phyloP scores from a whole-genome alignment of 495 filamentous ascomycete genomes.

The Aspergillus kassunensis region DNA sequence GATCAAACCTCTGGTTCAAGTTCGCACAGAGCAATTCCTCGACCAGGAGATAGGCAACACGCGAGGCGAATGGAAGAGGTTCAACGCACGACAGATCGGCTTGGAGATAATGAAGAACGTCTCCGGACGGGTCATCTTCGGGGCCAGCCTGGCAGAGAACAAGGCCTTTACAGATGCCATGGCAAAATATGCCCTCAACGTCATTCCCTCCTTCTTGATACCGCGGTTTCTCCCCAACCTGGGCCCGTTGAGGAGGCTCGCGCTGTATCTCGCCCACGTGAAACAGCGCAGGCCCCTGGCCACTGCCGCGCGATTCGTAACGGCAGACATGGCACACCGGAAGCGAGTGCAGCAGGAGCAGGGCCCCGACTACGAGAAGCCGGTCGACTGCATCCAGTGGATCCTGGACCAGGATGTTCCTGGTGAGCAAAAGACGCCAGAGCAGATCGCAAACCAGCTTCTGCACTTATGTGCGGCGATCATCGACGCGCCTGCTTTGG shows the following conservation, averaged over 20 bases:
- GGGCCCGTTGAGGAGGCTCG: neutral
- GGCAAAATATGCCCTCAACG: neutral
- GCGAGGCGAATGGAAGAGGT: neutral
- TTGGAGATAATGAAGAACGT: neutral
- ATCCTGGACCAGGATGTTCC: neutral
- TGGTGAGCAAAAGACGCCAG: neutral
- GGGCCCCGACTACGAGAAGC: neutral
- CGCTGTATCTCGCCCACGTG: neutral
- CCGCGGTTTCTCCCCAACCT: neutral
- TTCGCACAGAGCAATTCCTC: neutral
- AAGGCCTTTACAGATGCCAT: neutral
- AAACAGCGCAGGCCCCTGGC: neutral
- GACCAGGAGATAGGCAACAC: neutral
- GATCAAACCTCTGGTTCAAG: neutral
- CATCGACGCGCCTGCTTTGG: neutral
- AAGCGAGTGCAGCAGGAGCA: neutral
- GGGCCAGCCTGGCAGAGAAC: neutral
- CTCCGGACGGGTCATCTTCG: neutral
- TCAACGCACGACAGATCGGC: neutral
- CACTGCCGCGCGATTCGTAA: neutral
- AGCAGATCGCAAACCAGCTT: neutral
- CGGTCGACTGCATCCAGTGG: conserved; percentile 2
- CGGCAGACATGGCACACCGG: neutral
- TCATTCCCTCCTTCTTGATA: neutral
- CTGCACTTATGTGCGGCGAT: neutral